Base-by-base conservation (phyloP, 23 red algal genomes). In the Gracilariopsis chorda region DNA sequence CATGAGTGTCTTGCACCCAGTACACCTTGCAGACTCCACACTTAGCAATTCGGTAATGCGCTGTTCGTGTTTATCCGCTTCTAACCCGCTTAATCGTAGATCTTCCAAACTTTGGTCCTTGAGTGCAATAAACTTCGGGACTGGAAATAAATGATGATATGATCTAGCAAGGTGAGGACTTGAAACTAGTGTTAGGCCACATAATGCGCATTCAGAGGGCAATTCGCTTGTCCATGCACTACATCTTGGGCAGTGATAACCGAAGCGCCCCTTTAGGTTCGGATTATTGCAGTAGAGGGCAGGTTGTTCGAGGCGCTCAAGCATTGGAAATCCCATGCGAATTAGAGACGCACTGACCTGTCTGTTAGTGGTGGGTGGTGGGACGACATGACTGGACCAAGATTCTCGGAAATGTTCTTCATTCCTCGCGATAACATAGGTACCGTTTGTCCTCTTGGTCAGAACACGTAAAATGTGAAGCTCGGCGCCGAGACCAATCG, bases 121-220 rank as follows among this genome's bases (percentile, higher is more conserved):
- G 14, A 90, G 59, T 29, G 73, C 69, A 27, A 77, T 34, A 65
- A 93, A 98, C 23, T 74, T 88, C 20, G 96, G 76, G 6, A 95
- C 94, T 9, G 96, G 96, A 74, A 98, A 98, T 37, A 98, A 58
- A 44, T 98, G 96, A 75, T 98, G 96, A 57, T 98, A 98, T 2
- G 96, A 98, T 13, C 96, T 75, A 17, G 96, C 96, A 27, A 98
- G 62, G 19, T 98, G 96, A 37, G 93, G 91, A 24, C 73, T 86
- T 41, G 81, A 79, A 1, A 95, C 86, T 14, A 98, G 80, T 17
- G 94, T 95, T 8, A 98, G 81, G 33, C 96, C 96, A 58, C 96
- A 98, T 1, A 98, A 83, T 43, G 94, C 49, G 49, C 96, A 98
- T 44, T 95, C 92, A 27, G 53, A 82, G 27, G 96, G 96, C 29